phyloP scores from a whole-genome alignment of 1,284 basidiomycete genomes.

The Boletus sp. region DNA sequence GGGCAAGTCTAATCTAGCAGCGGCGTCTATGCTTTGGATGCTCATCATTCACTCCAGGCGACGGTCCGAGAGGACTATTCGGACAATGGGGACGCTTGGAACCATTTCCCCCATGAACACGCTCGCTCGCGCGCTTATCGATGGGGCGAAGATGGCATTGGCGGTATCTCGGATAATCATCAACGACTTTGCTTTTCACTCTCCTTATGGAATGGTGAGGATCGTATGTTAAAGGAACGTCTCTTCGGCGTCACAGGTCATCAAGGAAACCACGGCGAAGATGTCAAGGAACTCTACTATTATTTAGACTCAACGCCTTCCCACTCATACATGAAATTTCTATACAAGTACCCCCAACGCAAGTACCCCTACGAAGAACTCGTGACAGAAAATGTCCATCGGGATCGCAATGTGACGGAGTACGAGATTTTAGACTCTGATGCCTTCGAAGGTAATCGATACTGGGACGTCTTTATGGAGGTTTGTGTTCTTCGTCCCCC shows the following conservation, averaged over 20 bases:
- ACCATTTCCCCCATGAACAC: slow-evolving; percentile 94
- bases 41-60: slow-evolving; percentile 50
- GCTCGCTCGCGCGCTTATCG: slow-evolving; percentile 92
- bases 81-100: slow-evolving; percentile 94
- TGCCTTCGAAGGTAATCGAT: slow-evolving; percentile 87
- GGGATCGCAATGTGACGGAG: slow-evolving; percentile 84
- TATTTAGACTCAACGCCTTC: slow-evolving; percentile 98
- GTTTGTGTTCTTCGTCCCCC: slow-evolving; percentile 39
- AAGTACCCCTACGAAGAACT: slow-evolving; percentile 92
- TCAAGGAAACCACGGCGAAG: slow-evolving; percentile 98
- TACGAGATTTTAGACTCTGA: slow-evolving; percentile 94
- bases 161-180: slow-evolving; percentile 95
- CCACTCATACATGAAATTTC: slow-evolving; percentile 98
- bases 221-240: slow-evolving; percentile 94
- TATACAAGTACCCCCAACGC: slow-evolving; percentile 97
- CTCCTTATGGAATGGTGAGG: slow-evolving; percentile 93
- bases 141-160: slow-evolving; percentile 98
- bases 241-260: slow-evolving; percentile 93
- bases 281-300: slow-evolving; percentile 98
- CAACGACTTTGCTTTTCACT: slow-evolving; percentile 88
- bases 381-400: slow-evolving; percentile 78
- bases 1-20: slow-evolving; percentile 54
- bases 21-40: not conserved
- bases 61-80: slow-evolving; percentile 99
- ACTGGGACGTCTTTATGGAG: slow-evolving; percentile 98